Base-by-base conservation (phyloP, 441 rosid genomes). In the Bocquillonia castaneifolia region DNA sequence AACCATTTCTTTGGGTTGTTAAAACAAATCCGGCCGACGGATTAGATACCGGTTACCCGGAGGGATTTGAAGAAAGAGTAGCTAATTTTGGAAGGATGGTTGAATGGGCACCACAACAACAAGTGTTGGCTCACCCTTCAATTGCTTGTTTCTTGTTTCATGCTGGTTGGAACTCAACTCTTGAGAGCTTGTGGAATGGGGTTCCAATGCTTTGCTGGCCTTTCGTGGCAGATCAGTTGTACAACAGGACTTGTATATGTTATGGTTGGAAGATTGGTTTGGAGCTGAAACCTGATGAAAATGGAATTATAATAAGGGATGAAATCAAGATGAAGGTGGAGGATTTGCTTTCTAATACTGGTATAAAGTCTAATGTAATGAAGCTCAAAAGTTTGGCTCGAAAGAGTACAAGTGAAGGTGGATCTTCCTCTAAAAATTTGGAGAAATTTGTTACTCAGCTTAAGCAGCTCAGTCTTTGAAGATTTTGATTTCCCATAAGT, bases 201-300 rank as follows among this genome's bases (percentile, higher is more conserved):
- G 22, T 47, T 17, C 51, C 51, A 17, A 17, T 47, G 22, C 51
- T 47, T 17, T 47, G 51, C 10, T 47, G 51, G 51, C 22, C 51
- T 47, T 47, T 3, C 51, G 2, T 17, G 6, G 51, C 22, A 5
- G 51, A 47, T n/a, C 79, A 67, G 55, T 71, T 36, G 31, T 64
- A 61, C n/a, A 63, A 47, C 67, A 63, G 47, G 45, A 71, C 36
- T 42, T 76, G 58, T 50, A 12, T 71, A 31, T 71, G 76, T 25
- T 42, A 63, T 26, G 66, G 39, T 20, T 70, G 72, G 75, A 72
- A 63, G 51, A 66, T 62, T 9, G 73, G 75, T 6, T 13, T 71
- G 34, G 65, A 56, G 5, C 36, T 76, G 58, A 37, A 25, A 2
- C 10, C 29, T 2, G 72, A 51, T 32, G 66, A 67, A 6, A 23